Evolutionary conservation across 257 asterid species (phyloP), one percentile per base, ranked within the genome.

Genomic region (Parsonsia alboflavescens): DNA sequence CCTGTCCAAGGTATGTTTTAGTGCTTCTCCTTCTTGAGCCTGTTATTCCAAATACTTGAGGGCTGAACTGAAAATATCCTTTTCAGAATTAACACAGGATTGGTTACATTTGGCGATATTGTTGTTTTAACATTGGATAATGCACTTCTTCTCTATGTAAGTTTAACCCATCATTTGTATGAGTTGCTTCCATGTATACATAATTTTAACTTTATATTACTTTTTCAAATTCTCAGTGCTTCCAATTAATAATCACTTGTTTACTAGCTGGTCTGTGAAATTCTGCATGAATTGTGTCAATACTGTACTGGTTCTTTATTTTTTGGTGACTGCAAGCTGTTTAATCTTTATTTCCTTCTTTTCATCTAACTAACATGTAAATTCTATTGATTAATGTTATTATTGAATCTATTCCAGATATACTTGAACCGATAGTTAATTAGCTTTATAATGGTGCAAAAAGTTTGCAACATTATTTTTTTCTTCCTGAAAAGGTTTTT

Each of bases 111-210:
- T 53, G 82, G 68, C 66, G 97, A 94, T 85, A 83, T 94, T 78
- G 82, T 94, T 63, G 93, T 84, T 83, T 83, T 94, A 90, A 84
- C 95, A 44, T 80, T 94, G 80, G 97, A 88, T 76, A 84, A 83
- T 79, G 78, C 85, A 17, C 91, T 94, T 76, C 85, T 89, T 76
- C 91, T 94, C 72, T 91, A 90, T 82, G 98, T 92, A 86, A 90
- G 96, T 86, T 77, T 70, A 64, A 67, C 57, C 80, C 52, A 26
- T 73, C 19, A 44, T 36, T 15, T 19, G 8, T 59, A 13, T 16
- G 26, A 41, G 42, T 26, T 66, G 33, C 33, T 22, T 10, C 21
- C 71, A 9, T 10, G 49, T 17, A 10, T 39, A 5, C 19, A 65
- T 39, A 19, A 22, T 9, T 4, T 5, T 28, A 17, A 30, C 63